phyloP scores from a whole-genome alignment of 371 early-diverging fungal species.

The Mortierella sp. region DNA sequence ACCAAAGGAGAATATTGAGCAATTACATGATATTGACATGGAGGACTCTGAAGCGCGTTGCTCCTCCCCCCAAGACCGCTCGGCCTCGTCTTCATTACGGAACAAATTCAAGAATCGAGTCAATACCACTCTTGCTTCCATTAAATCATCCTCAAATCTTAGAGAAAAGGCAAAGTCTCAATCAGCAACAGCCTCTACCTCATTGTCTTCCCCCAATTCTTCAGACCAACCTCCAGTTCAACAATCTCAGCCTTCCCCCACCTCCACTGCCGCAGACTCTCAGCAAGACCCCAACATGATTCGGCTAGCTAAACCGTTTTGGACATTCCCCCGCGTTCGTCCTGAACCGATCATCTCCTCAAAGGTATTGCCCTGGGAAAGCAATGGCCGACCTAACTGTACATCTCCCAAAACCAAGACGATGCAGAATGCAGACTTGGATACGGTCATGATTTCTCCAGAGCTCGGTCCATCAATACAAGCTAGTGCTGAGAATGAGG shows the following conservation, averaged over 20 bases:
- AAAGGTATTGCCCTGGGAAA: slow-evolving; percentile 19
- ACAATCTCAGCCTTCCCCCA: slow-evolving; percentile 11
- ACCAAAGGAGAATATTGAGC: slow-evolving; percentile 6
- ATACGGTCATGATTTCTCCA: slow-evolving; percentile 35
- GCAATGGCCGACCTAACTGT: slow-evolving; percentile 7
- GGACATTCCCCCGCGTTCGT: slow-evolving; percentile 45
- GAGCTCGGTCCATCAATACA: slow-evolving; percentile 18
- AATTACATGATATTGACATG: slow-evolving; percentile 31
- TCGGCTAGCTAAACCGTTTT: slow-evolving; percentile 25
- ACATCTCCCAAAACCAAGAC: not conserved
- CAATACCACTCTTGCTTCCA: slow-evolving; percentile 38
- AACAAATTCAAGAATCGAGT: slow-evolving; percentile 46
- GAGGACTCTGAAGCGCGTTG: slow-evolving; percentile 24
- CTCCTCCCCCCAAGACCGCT: not conserved
- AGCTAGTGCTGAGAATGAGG: slow-evolving; percentile 8
- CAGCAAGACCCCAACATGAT: slow-evolving; percentile 12
- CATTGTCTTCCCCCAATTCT: slow-evolving; percentile 1
- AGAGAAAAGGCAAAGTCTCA: slow-evolving; percentile 29
- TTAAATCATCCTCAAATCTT: slow-evolving; percentile 47
- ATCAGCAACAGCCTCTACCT: slow-evolving; percentile 6
- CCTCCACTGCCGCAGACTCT: slow-evolving; percentile 11
- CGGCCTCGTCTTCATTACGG: slow-evolving; percentile 29
- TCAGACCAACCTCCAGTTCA: not conserved
- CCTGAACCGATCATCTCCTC: slow-evolving; percentile 17
- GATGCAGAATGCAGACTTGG: not conserved